These are phyloP conservation scores for Penicillium coffeae DNA, from an alignment of 495 filamentous ascomycete genomes.

Conservation along the genomic window DNA sequence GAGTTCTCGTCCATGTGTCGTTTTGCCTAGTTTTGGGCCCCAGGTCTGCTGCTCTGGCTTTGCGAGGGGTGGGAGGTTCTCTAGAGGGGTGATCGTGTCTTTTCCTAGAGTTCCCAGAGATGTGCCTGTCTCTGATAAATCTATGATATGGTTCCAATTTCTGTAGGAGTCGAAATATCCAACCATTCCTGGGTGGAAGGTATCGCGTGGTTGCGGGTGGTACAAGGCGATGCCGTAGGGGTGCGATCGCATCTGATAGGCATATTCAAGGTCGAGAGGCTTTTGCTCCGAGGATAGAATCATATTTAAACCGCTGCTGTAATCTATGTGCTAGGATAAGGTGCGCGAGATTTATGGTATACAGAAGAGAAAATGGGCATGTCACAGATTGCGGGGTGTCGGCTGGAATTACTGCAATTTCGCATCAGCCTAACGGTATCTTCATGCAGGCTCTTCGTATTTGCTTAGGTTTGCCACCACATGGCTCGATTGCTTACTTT, in stretches of 20 bases:
- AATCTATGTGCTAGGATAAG: no score
- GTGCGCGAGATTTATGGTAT: neutral
- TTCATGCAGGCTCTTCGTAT: no score
- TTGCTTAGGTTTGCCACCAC: no score
- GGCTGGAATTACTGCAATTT: neutral
- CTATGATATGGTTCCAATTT: slow-evolving; percentile 3
- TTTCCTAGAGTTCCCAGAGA: neutral
- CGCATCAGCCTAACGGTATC: no score
- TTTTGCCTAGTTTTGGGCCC: slow-evolving; percentile 3
- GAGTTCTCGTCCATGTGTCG: neutral
- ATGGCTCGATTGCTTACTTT: no score
- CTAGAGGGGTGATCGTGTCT: neutral
- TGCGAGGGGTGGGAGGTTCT: neutral
- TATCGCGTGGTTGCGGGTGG: slow-evolving; percentile 1
- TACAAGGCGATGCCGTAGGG: slow-evolving; percentile 7
- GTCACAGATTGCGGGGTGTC: neutral
- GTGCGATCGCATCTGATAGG: slow-evolving; percentile 1
- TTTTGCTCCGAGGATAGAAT: neutral
- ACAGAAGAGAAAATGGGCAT: neutral
- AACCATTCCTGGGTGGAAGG: slow-evolving; percentile 3
- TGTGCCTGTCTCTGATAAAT: neutral
- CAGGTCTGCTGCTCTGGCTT: slow-evolving; percentile 3
- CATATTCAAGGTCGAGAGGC: slow-evolving; percentile 5
- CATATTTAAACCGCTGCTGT: no score
- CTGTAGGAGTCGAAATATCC: slow-evolving; percentile 1